Evolutionary conservation across 2,329 filamentous ascomycete species (phyloP).

Genomic region (Colletotrichum camelliae): DNA sequence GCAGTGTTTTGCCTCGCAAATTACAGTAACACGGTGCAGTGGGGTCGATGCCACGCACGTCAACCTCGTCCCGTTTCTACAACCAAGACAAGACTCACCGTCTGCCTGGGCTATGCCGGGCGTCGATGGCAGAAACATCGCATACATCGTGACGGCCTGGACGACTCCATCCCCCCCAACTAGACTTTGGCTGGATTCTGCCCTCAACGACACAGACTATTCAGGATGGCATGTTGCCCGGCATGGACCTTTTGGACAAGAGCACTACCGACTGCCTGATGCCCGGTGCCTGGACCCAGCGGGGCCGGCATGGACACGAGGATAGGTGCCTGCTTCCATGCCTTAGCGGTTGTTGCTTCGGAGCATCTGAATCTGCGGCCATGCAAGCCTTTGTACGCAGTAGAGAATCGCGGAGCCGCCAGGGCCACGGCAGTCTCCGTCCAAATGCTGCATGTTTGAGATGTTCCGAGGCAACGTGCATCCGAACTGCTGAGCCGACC

Average conservation of each 20-base stretch:
- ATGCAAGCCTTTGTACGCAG: neutral
- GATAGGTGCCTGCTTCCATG: neutral
- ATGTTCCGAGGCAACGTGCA: neutral
- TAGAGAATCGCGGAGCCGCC: neutral
- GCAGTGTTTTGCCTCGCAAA: neutral
- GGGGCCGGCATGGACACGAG: neutral
- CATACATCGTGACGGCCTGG: neutral
- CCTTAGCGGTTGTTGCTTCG: neutral
- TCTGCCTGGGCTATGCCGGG: neutral
- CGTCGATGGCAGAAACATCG: neutral
- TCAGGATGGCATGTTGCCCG: neutral
- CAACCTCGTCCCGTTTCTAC: neutral
- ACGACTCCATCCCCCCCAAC: neutral
- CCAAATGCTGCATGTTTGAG: neutral
- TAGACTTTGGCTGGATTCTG: neutral
- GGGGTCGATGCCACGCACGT: neutral
- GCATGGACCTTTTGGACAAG: neutral
- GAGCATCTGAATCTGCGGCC: neutral
- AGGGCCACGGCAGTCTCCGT: neutral
- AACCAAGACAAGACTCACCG: neutral
- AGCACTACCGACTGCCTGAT: neutral
- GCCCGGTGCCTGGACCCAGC: neutral
- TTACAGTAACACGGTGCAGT: neutral
- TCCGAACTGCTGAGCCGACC: neutral
- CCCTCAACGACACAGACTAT: neutral